Percentiles rank a stretch among this genome's conserved stretches.
Evolutionary conservation across 352 stramenopile genomes (phyloP).

Genomic region (Globisporangium rhizosaccharum): DNA sequence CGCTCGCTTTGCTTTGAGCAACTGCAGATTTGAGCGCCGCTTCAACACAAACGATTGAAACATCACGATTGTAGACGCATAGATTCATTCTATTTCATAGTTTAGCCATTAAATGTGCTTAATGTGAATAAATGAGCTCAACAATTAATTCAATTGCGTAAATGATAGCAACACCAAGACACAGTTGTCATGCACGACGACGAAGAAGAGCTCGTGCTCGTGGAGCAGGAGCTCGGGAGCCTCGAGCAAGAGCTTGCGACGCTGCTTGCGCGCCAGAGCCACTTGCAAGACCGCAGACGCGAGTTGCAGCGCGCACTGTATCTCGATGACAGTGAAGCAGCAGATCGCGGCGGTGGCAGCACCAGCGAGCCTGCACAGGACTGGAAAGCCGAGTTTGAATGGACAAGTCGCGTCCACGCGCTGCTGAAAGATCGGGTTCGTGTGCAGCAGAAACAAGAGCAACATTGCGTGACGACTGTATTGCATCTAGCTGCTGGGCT

Average conservation of each 20-base stretch:
- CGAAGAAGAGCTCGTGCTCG: conserved; percentile 33
- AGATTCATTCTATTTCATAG: too few relatives aligned
- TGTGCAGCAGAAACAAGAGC: background rate
- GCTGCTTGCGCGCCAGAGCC: conserved; percentile 44
- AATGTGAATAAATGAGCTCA: background rate
- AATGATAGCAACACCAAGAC: background rate
- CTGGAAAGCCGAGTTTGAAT: conserved; percentile 39
- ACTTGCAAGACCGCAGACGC: conserved; percentile 41
- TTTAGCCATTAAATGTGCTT: background rate
- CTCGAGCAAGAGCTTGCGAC: conserved; percentile 49
- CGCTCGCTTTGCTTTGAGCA: background rate
- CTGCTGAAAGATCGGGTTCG: conserved; percentile 25
- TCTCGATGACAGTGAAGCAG: conserved; percentile 7
- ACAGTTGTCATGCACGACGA: conserved; percentile 8
- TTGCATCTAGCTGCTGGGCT: too few relatives aligned
- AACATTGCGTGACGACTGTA: background rate
- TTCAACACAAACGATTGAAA: too few relatives aligned
- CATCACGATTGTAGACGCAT: too few relatives aligned
- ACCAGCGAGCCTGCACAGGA: conserved; percentile 11
- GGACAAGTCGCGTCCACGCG: conserved; percentile 28
- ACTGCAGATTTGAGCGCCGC: background rate
- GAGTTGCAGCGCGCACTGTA: conserved; percentile 33
- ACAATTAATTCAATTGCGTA: too few relatives aligned
- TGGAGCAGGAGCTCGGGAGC: conserved; percentile 48
- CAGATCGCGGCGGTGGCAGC: background rate